Evolutionary conservation across 129 eudicot genomes (phyloP), one percentile per base, ranked within the genome.

Genomic region (Apium graveolens): DNA sequence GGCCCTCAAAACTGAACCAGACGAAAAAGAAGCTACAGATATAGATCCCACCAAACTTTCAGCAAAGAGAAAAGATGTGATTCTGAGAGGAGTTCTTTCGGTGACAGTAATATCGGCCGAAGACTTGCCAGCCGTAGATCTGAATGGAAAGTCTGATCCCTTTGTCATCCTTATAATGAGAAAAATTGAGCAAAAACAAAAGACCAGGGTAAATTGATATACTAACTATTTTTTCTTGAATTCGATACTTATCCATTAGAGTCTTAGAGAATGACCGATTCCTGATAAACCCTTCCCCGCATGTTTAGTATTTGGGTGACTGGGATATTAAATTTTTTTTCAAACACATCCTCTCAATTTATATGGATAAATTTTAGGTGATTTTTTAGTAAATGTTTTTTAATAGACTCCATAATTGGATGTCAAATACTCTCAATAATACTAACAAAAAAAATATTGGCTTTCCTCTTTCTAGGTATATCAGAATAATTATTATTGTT

Each of bases 1-100:
- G 82, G 89, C 89, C 42, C 87, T 92, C 46, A 92, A 90, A 86
- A 80, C 84, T 3, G 91, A 79, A 34, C 83, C 70, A 79, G 88
- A 80, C 57, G 91, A 79, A 38, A 57, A 74, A 73, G 88, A 86
- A 29, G 43, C 74, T 34, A 76, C 77, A 3, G 43, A 75, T 34
- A 78, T 75, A 2, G 87, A 83, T 72, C 84, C 81, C 37, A 83
- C 83, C 48, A 87, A 82, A 78, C 46, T 83, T 41, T 81, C 83
- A 21, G 89, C 81, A 79, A 91, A 74, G 90, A 95, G 80, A 74
- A 89, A 78, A 76, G 98, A 90, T 83, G 84, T 90, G 21, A 87
- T 96, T 73, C 69, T 93, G 45, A 92, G 99, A 90, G 99, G 99
- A 74, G 99, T 96, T 79, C 97, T 96, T 48, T 96, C 99, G 3